Percentiles rank a stretch among this genome's conserved stretches.
These are phyloP conservation scores for Neonectria magnoliae DNA, from an alignment of 2,329 filamentous ascomycete genomes.

Conservation along the genomic window DNA sequence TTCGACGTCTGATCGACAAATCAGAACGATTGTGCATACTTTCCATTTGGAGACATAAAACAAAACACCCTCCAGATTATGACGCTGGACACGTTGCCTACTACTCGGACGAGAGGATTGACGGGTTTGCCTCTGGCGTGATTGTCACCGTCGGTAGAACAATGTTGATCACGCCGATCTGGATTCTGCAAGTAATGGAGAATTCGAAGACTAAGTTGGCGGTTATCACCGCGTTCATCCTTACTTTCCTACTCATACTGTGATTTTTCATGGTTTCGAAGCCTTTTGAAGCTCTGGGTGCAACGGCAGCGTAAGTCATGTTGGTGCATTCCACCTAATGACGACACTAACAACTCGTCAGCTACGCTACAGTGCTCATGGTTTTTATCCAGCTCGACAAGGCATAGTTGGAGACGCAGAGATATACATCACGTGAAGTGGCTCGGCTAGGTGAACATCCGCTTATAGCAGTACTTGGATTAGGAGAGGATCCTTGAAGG, in stretches of 20 bases:
- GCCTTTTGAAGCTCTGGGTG: constrained; percentile 31
- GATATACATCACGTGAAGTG: background rate
- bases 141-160: constrained; percentile 39
- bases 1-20: constrained; percentile 18
- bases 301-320: constrained; percentile 32
- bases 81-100: constrained; percentile 8
- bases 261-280: constrained; percentile 28
- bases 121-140: constrained; percentile 35
- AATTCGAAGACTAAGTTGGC: constrained; percentile 36
- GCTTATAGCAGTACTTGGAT: too few species aligned
- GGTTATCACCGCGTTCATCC: constrained; percentile 46
- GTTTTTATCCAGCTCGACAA: constrained; percentile 18
- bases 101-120: constrained; percentile 32
- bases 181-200: constrained; percentile 41
- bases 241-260: constrained; percentile 24
- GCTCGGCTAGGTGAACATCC: background rate
- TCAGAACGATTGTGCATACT: constrained; percentile 14
- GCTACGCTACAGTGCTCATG: constrained; percentile 26
- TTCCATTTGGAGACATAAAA: background rate
- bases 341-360: background rate
- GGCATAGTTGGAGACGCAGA: background rate
- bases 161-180: constrained; percentile 48
- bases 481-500: too few species aligned
- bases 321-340: too few species aligned
- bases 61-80: background rate